Base-by-base conservation (phyloP, 257 asterid species). In the Solanum paucissectum region DNA sequence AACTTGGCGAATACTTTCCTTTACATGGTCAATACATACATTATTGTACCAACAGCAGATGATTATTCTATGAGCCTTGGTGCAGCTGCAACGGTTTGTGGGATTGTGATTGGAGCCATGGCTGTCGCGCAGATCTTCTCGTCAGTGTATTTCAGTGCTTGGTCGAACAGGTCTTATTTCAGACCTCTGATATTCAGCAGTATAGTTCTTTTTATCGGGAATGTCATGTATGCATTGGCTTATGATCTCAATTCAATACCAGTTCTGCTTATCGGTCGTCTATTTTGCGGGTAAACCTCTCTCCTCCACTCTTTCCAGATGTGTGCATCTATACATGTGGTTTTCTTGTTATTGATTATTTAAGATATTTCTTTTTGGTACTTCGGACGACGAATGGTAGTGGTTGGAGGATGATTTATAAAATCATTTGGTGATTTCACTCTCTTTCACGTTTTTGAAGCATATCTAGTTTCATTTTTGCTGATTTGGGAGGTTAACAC, bases 21-120 rank as follows among this genome's bases (percentile, higher is more conserved):
- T 68, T 97, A 97, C 89, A 97, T 96, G 99, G 96, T 97, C 88
- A 97, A 97, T 92, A 95, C 99, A 66, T 97, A 97, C 81, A 97
- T 97, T 87, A 94, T 97, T 87, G 99, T 97, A 82, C 99, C 99
- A 64, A 95, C 99, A 64, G 99, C 99, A 32, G 99, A 97, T 94
- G 98, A 97, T 92, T 97, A 97, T 89, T 94, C 99, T 77, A 95
- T 87, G 92, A 95, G 98, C 92, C 98, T 97, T 85, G 98, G 99
- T 69, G 99, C 99, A 38, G 98, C 99, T 44, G 93, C 99, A 72
- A 97, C 99, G 6, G 99, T 97, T 52, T 97, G 99, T 89, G 99
- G 99, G 74, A 88, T 95, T 44, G 98, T 97, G 44, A 97, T 97
- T 83, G 99, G 99, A 86, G 89, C 99, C 86, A 97, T 97, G 99